Conservation (phyloP, 768 basidiomycete species). For the Dioszegia hungarica region DNA sequence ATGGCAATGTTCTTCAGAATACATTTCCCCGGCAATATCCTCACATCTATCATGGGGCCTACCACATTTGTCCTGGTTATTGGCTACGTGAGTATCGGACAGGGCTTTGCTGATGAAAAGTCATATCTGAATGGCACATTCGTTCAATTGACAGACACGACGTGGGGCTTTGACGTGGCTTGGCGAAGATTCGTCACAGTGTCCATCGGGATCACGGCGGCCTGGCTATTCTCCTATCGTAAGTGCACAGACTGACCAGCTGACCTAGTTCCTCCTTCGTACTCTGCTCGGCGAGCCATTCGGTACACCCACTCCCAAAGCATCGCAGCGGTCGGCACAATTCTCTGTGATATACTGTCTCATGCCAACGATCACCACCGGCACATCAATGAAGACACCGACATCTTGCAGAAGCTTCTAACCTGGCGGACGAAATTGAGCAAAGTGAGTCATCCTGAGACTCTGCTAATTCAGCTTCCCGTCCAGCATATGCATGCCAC, state of each 20-base stretch:
- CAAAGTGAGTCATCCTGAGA: slow-evolving; percentile 56
- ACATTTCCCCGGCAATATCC: slow-evolving; percentile 68
- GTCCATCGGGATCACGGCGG: slow-evolving; percentile 65
- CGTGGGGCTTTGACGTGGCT: slow-evolving; percentile 55
- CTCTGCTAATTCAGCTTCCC: slow-evolving; percentile 14
- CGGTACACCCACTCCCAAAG: slow-evolving; percentile 66
- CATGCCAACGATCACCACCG: slow-evolving; percentile 58
- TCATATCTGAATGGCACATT: slow-evolving; percentile 54
- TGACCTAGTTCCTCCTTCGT: slow-evolving; percentile 61
- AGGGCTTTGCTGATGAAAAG: slow-evolving; percentile 10
- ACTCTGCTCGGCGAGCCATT: slow-evolving; percentile 71
- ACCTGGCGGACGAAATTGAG: slow-evolving; percentile 71
- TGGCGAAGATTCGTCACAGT: slow-evolving; percentile 58
- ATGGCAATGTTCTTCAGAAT: slow-evolving; percentile 66
- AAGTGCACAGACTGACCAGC: slow-evolving; percentile 2
- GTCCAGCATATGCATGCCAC: slow-evolving; percentile 14
- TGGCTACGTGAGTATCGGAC: slow-evolving; percentile 38
- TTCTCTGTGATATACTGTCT: slow-evolving; percentile 72
- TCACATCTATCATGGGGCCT: slow-evolving; percentile 58
- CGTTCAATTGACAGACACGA: slow-evolving; percentile 32
- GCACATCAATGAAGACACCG: slow-evolving; percentile 54
- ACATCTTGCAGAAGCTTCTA: slow-evolving; percentile 63
- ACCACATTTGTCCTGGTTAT: slow-evolving; percentile 40
- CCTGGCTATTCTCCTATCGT: slow-evolving; percentile 55
- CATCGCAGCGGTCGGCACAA: slow-evolving; percentile 61